These are phyloP conservation scores for Sungouiozyma intestinalis DNA, from an alignment of 805 yeast species.

Conservation along the genomic window DNA sequence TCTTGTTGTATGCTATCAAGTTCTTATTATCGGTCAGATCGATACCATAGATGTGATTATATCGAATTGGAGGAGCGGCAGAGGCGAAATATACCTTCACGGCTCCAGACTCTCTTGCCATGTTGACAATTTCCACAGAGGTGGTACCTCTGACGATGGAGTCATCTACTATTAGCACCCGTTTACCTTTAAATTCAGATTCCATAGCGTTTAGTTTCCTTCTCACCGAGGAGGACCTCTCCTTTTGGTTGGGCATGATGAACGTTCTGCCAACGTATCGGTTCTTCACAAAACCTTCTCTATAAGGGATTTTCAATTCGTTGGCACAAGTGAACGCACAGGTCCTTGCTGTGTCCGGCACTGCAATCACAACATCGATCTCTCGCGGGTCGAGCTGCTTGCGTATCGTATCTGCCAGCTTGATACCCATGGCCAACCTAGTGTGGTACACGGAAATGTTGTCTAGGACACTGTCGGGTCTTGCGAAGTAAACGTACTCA, in stretches of 20 bases:
- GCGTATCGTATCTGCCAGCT: slow-evolving; percentile 64
- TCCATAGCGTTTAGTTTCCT: slow-evolving; percentile 95
- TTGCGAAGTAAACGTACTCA: slow-evolving; percentile 95
- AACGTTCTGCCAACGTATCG: slow-evolving; percentile 96
- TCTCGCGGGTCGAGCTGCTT: slow-evolving; percentile 39
- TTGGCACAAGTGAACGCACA: slow-evolving; percentile 90
- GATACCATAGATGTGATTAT: slow-evolving; percentile 93
- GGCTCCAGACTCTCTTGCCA: slow-evolving; percentile 99
- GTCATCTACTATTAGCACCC: slow-evolving; percentile 88
- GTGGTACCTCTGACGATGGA: slow-evolving; percentile 98
- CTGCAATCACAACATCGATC: slow-evolving; percentile 94
- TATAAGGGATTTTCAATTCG: slow-evolving; percentile 65
- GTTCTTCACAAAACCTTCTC: slow-evolving; percentile 96
- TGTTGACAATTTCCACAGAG: slow-evolving; percentile 86
- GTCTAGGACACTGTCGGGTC: slow-evolving; percentile 93
- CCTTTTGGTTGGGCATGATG: slow-evolving; percentile 96
- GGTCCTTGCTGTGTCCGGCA: slow-evolving; percentile 96
- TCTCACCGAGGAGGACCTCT: slow-evolving; percentile 87
- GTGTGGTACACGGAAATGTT: slow-evolving; percentile 95
- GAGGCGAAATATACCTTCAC: slow-evolving; percentile 90
- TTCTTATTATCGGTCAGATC: slow-evolving; percentile 94
- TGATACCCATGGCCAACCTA: slow-evolving; percentile 87
- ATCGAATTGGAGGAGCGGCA: slow-evolving; percentile 96
- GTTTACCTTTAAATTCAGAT: slow-evolving; percentile 74
- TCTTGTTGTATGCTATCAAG: slow-evolving; percentile 73